Conservation (phyloP, 371 early-diverging fungal species). For the Conidiobolus incongruus region DNA sequence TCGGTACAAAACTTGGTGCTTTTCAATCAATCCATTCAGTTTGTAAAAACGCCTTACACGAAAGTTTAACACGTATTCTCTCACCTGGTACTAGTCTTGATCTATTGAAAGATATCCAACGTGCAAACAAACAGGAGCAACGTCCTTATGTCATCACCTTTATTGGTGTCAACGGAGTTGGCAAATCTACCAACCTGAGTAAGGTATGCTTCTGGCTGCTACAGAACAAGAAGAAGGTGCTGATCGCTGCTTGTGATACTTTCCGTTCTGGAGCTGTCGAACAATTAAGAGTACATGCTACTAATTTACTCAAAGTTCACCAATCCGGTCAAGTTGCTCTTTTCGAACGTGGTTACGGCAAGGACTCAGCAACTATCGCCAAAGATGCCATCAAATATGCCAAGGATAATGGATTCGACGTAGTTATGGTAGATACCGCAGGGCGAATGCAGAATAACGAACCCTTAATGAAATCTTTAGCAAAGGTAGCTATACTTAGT, state of each 20-base stretch:
- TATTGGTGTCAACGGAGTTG: constrained; percentile 99
- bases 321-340: constrained; percentile 61
- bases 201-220: constrained; percentile 96
- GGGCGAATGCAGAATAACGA: constrained; percentile 99
- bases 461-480: constrained; percentile 90
- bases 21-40: constrained; percentile 47
- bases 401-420: constrained; percentile 63
- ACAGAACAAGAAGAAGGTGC: constrained; percentile 74
- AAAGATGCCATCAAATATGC: constrained; percentile 86
- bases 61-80: constrained; percentile 61
- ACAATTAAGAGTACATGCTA: constrained; percentile 85
- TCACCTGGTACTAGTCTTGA: constrained; percentile 88
- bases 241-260: constrained; percentile 99
- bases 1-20: constrained; percentile 54
- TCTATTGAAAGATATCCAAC: constrained; percentile 75
- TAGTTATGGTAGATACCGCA: constrained; percentile 97
- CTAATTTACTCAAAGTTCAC: constrained; percentile 66
- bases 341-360: constrained; percentile 97
- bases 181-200: constrained; percentile 87
- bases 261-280: constrained; percentile 99
- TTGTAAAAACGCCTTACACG: constrained; percentile 43
- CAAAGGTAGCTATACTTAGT: constrained; percentile 30
- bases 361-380: constrained; percentile 96
- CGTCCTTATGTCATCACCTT: constrained; percentile 84
- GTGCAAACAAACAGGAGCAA: constrained; percentile 32